Evolutionary conservation across 176 grass and related monocot species (phyloP), one percentile per base, ranked within the genome.

Genomic region (Triticum turgidum): DNA sequence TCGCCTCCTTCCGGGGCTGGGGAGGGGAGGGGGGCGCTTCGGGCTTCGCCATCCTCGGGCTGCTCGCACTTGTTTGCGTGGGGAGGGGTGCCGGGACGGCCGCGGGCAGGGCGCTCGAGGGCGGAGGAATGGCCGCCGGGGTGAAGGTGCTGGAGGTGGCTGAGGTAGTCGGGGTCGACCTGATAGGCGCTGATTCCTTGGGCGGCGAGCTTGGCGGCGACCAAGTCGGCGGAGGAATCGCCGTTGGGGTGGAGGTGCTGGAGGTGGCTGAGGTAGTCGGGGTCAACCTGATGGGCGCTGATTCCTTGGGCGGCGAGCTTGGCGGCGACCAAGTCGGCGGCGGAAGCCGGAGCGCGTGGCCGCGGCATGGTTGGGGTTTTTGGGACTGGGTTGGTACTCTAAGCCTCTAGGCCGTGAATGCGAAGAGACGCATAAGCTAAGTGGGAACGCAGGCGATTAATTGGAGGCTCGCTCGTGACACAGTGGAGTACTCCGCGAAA

Each of bases 231-330:
- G 15, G 49, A 92, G 9, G 85, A 88, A 10, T 89, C 69, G 45
- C 84, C 92, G 14, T 89, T 70, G 37, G 78, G 10, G 79, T 56
- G 73, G 34, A 89, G 30, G 87, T 78, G 75, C 45, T 66, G 65
- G 62, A 95, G 80, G 88, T 86, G 95, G 42, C 82, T 61, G 77
- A 87, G 71, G 83, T 89, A 93, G 5, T 93, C 89, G 9, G 86
- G 65, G 75, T 98, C 95, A 21, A 52, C 64, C 37, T 86, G 30
- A 14, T 80, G 81, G 78, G 65, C 65, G 51, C 65, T 74, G 74
- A 70, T 2, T 27, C 39, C 69, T 45, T 68, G 67, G 45, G 12
- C 52, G 37, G 81, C 84, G 82, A 73, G 17, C 30, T 58, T 38
- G 61, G 34, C 77, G 70, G 67, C 49, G 49, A 52, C 49, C 5